Percentiles rank a stretch among this genome's conserved stretches.
These are phyloP conservation scores for Solanum hybrid DNA, from an alignment of 305 asterid genomes.

Conservation along the genomic window DNA sequence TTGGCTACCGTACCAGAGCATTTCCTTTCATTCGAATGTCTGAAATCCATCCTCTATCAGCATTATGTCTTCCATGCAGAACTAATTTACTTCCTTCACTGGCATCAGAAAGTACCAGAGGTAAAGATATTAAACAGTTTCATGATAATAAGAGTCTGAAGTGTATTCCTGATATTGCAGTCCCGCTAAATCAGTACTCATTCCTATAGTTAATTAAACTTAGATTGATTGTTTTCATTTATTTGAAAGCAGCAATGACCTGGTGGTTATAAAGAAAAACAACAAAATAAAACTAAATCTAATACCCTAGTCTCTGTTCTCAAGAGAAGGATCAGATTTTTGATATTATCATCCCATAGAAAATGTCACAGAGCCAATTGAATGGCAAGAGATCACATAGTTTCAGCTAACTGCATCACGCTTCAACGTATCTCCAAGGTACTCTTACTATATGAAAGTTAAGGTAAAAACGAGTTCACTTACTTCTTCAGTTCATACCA, in stretches of 20 bases:
- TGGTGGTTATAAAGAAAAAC: not conserved
- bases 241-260: not conserved
- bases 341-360: not conserved
- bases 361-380: not conserved
- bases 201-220: not conserved
- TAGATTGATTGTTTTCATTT: not conserved
- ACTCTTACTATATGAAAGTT: not conserved
- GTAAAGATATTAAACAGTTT: constrained; percentile 8
- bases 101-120: constrained; percentile 19
- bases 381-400: not conserved
- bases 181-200: not conserved
- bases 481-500: constrained; percentile 95
- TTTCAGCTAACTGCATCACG: not conserved
- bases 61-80: constrained; percentile 91
- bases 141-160: not conserved
- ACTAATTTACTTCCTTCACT: constrained; percentile 65
- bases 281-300: not conserved
- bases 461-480: not conserved
- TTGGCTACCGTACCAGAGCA: constrained; percentile 41
- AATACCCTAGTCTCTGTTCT: not conserved
- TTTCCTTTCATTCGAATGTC: constrained; percentile 52
- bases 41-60: constrained; percentile 76
- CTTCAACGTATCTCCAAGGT: not conserved
- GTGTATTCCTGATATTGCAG: not conserved
- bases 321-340: not conserved